A percentile compares a stretch with the other conserved stretches of the same genome.
Evolutionary conservation across 1,284 basidiomycete species (phyloP).

Genomic region (Gomphus bonarii): DNA sequence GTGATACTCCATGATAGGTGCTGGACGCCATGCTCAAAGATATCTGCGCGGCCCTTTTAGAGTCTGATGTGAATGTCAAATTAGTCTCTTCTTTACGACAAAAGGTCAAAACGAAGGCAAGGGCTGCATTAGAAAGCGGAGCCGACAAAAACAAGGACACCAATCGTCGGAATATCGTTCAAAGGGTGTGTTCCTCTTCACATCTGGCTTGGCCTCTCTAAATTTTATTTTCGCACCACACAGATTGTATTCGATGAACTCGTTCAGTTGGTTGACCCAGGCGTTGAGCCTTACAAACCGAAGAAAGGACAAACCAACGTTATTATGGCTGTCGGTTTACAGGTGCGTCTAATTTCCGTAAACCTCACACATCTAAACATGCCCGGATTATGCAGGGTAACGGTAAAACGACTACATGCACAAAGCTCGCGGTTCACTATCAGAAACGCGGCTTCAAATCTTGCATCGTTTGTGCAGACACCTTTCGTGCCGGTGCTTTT

Average conservation of each 20-base stretch:
- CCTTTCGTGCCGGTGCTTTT: conserved; percentile 98
- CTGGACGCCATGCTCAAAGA: conserved; percentile 93
- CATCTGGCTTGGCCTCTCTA: not conserved
- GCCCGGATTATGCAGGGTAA: conserved; percentile 55
- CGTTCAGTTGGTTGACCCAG: conserved; percentile 90
- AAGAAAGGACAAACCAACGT: conserved; percentile 93
- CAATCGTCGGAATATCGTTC: conserved; percentile 79
- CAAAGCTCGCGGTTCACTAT: conserved; percentile 95
- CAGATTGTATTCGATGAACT: conserved; percentile 97
- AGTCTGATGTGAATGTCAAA: conserved; percentile 98
- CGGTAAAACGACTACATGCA: conserved; percentile 98
- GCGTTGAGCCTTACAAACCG: conserved; percentile 90
- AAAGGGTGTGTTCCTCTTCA: conserved; percentile 53
- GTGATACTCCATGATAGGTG: conserved; percentile 41
- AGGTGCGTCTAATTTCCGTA: conserved; percentile 37
- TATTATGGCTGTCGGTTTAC: conserved; percentile 95
- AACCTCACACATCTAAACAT: not conserved
- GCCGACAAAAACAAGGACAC: conserved; percentile 71
- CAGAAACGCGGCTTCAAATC: conserved; percentile 96
- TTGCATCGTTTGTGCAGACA: conserved; percentile 98
- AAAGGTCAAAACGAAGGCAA: conserved; percentile 85
- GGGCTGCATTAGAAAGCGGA: conserved; percentile 60
- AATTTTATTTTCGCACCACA: not conserved
- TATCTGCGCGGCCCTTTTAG: conserved; percentile 87
- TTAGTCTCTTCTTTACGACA: conserved; percentile 81